phyloP scores from a whole-genome alignment of 768 basidiomycete genomes.

The Lentinula boryana region DNA sequence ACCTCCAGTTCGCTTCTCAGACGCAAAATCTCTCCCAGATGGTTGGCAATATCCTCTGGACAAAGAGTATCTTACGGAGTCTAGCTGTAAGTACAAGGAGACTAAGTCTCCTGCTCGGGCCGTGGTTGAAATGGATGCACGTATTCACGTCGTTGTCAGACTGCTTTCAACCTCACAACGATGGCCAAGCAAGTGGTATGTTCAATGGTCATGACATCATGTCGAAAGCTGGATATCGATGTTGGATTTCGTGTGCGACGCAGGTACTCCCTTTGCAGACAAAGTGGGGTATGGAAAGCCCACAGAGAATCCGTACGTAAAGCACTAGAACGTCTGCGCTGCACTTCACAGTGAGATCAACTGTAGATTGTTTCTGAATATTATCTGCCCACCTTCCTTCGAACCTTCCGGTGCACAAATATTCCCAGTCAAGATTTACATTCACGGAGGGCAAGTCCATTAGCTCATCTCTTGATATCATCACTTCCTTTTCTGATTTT shows the following conservation, averaged over 20 bases:
- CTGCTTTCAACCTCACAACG: constrained; percentile 53
- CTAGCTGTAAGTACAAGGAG: constrained; percentile 36
- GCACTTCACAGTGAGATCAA: not conserved
- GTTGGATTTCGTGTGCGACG: not conserved
- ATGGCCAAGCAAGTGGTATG: constrained; percentile 55
- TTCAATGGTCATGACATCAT: not conserved
- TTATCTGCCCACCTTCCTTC: constrained; percentile 52
- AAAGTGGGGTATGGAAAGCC: constrained; percentile 64
- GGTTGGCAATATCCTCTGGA: constrained; percentile 45
- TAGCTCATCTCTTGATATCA: not conserved
- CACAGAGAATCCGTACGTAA: constrained; percentile 63
- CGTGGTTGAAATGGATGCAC: too few species aligned
- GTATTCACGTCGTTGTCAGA: constrained; percentile 28
- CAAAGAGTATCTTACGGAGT: constrained; percentile 58
- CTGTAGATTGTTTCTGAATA: constrained; percentile 57
- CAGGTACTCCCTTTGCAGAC: constrained; percentile 45
- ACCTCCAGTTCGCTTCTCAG: constrained; percentile 57
- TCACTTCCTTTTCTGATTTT: not conserved
- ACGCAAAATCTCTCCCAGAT: constrained; percentile 51
- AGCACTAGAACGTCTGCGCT: not conserved
- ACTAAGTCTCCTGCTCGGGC: not conserved
- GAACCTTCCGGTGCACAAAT: constrained; percentile 17
- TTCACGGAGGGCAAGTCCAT: constrained; percentile 61
- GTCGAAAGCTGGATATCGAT: not conserved
- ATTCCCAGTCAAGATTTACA: constrained; percentile 68